Evolutionary conservation across 2,329 filamentous ascomycete genomes (phyloP), one percentile per base, ranked within the genome.

Genomic region (Colletotrichum noveboracense): DNA sequence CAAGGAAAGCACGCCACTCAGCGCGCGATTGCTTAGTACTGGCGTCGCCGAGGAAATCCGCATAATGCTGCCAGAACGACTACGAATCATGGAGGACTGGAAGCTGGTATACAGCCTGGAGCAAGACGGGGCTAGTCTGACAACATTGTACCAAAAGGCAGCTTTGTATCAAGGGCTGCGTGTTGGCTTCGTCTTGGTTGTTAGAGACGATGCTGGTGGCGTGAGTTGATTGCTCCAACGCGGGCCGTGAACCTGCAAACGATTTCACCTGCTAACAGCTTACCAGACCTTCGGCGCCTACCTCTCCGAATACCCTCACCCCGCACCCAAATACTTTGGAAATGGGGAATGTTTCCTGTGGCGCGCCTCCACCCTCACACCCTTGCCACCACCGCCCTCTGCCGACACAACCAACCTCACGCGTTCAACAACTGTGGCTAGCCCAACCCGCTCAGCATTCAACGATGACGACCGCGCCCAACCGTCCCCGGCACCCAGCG

Each of bases 1-100:
- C 84, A 87, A 88, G 74, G 85, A 88, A 2, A 89, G 88, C 79
- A 95, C 93, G 5, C 86, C 88, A 21, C 79, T 85, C 21, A 89
- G 88, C 43, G 92, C 92, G 62, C 90, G 91, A 78, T 87, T 98
- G 69, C 88, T 99, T 71, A 93, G 90, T 21, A 87, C 88, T 66
- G 90, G 92, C 13, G 87, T 98, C 34, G 97, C 96, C 4, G 97
- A 98, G 86, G 97, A 98, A 87, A 98, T 98, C 73, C 91, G 97
- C 64, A 91, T 97, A 52, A 93, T 98, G 80, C 88, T 98, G 26
- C 97, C 97, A 1, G 93, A 97, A 78, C 90, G 97, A 65, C 86
- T 98, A 76, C 95, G 98, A 84, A 92, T 99, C 60, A 91, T 94
- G 76, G 96, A 98, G 79, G 92, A 94, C 76, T 99, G 97, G 97